A percentile compares a stretch with the other conserved stretches of the same genome.
Evolutionary conservation across 768 basidiomycete genomes (phyloP).

Genomic region (Serendipita vermifera): DNA sequence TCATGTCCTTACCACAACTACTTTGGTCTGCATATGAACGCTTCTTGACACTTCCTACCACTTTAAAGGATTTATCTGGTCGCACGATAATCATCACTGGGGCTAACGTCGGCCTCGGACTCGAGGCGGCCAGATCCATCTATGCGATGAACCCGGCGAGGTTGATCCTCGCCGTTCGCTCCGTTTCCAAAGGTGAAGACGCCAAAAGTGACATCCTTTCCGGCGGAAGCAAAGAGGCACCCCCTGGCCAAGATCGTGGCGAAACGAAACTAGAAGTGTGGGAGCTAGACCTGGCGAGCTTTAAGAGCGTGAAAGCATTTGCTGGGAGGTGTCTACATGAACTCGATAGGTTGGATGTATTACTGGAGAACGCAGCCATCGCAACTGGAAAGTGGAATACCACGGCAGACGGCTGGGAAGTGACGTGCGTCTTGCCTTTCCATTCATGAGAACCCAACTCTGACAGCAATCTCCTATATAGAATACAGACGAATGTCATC

Average conservation of each 20-base stretch:
- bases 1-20: too few relatives aligned
- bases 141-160: too few relatives aligned
- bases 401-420: not conserved
- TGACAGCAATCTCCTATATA: not conserved
- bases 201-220: too few relatives aligned
- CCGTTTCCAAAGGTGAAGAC: too few relatives aligned
- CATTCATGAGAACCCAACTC: not conserved
- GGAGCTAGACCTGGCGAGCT: slow-evolving; percentile 3
- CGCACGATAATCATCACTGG: slow-evolving; percentile 14
- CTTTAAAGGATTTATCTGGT: slow-evolving; percentile 11
- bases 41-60: too few relatives aligned
- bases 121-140: slow-evolving; percentile 14
- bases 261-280: too few relatives aligned
- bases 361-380: slow-evolving; percentile 1
- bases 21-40: too few relatives aligned
- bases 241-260: too few relatives aligned
- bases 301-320: slow-evolving; percentile 5
- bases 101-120: slow-evolving; percentile 12
- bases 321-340: not conserved
- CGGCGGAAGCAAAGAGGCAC: too few relatives aligned
- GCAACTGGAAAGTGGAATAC: not conserved
- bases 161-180: too few relatives aligned
- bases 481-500: too few relatives aligned
- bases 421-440: not conserved
- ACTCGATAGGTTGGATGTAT: not conserved